Evolutionary conservation across 495 filamentous ascomycete species (phyloP).

Genomic region (Daldinia bambusicola): DNA sequence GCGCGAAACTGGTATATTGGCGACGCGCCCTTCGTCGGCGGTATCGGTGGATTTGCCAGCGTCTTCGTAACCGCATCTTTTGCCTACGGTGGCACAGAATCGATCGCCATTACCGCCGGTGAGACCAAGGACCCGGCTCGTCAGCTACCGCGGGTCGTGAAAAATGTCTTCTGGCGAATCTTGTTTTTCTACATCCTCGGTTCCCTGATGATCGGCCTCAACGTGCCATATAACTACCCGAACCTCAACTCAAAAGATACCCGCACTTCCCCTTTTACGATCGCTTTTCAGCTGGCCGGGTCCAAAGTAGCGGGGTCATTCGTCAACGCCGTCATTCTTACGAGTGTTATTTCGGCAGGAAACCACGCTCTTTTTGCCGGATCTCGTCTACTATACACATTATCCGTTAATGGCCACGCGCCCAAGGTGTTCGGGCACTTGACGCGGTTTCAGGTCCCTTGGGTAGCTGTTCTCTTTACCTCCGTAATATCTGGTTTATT

Average conservation of each 20-base stretch:
- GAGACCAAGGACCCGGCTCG: constrained; percentile 66
- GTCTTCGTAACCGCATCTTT: constrained; percentile 47
- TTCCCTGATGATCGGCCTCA: constrained; percentile 69
- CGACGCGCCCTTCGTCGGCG: constrained; percentile 44
- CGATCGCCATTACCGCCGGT: constrained; percentile 69
- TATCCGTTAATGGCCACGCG: constrained; percentile 41
- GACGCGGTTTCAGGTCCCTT: constrained; percentile 67
- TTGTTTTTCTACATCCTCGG: constrained; percentile 70
- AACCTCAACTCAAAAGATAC: constrained; percentile 56
- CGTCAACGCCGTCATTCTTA: constrained; percentile 68
- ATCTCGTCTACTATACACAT: constrained; percentile 59
- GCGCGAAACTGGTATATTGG: constrained; percentile 68
- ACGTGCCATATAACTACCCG: constrained; percentile 63
- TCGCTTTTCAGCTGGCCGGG: constrained; percentile 67
- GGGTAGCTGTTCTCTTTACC: constrained; percentile 67
- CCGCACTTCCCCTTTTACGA: constrained; percentile 69
- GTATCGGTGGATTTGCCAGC: constrained; percentile 43
- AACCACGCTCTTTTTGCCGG: constrained; percentile 66
- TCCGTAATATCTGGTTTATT: constrained; percentile 65
- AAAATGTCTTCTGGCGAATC: constrained; percentile 63
- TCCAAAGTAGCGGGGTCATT: constrained; percentile 69
- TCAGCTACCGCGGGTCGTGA: constrained; percentile 53
- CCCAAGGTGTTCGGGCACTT: constrained; percentile 58
- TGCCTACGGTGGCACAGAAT: constrained; percentile 57
- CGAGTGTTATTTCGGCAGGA: constrained; percentile 54